Base-by-base conservation (phyloP, 1,284 basidiomycete genomes). In the Sphagnurus paluster region DNA sequence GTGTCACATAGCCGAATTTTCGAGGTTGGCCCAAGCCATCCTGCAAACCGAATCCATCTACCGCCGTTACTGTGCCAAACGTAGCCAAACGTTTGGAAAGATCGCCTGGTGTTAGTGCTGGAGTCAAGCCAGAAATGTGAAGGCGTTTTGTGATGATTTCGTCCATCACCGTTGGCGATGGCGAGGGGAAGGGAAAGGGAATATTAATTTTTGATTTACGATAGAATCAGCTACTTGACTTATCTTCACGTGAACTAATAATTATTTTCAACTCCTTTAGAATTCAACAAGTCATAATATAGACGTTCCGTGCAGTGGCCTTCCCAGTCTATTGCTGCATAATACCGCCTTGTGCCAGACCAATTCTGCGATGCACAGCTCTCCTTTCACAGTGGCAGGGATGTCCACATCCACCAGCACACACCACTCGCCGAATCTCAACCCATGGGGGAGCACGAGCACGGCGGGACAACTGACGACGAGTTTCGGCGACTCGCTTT, bases 91-190 rank as follows among this genome's bases (percentile, higher is more conserved):
- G 74, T 34, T 70, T 63, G 6, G 71, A 69, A 6, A 90, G 67
- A 58, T 88, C 85, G n/a, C 69, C 63, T 2, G 68, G 59, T 0
- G 79, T 74, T 25, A 89, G 77, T 5, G 80, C 65, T 0, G 84
- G 77, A 0, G 84, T 87, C 4, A 90, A 70, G 2, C 88, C 87
- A 25, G 86, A 87, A 44, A 90, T 70, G 52, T 88, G 86, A 2
- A 90, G 71, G 20, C 85, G 71, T 66, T 84, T 87, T 1, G 76
- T 79, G 50, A 76, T 61, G 17, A 6, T 39, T 35, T 44, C 53
- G 33, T 49, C 50, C 50, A 51, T 50, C 16, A n/a, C 37, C 14
- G 8, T 3, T 13, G 20, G 21, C 5, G 20, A 24, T 23, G 16
- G 13, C 7, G 4, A 6, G 25, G 10, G 24, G 21, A 16, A n/a